Conservation (phyloP, 2,329 filamentous ascomycete genomes). For the Ascosphaera pollenicola region DNA sequence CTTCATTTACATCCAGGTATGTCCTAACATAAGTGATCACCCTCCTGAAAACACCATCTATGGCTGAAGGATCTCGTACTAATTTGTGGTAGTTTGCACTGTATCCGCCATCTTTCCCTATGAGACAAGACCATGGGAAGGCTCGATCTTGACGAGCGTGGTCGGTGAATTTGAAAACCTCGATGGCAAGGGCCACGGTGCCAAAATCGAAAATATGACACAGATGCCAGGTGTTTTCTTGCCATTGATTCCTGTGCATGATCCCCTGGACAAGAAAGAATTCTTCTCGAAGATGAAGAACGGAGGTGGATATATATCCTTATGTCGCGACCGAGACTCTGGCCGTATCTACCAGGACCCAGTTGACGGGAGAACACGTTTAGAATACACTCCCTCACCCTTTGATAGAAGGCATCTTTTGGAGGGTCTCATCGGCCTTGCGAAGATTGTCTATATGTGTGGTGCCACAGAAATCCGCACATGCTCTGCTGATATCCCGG, state of each 20-base stretch:
- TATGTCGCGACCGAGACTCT: constrained; percentile 53
- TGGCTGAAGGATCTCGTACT: constrained; percentile 2
- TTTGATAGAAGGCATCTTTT: constrained; percentile 53
- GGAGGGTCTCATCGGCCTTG: constrained; percentile 47
- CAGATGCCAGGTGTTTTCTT: constrained; percentile 52
- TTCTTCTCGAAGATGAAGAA: constrained; percentile 44
- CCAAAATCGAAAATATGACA: constrained; percentile 54
- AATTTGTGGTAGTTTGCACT: constrained; percentile 12
- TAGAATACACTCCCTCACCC: constrained; percentile 48
- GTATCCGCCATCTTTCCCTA: constrained; percentile 42
- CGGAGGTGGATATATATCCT: constrained; percentile 48
- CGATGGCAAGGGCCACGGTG: constrained; percentile 58
- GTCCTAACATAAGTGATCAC: no score
- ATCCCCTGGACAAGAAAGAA: constrained; percentile 51
- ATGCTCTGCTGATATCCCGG: constrained; percentile 35
- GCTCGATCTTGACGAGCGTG: constrained; percentile 58
- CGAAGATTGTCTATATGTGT: constrained; percentile 55
- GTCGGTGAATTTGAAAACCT: constrained; percentile 61
- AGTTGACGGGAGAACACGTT: constrained; percentile 35
- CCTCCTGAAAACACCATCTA: no score
- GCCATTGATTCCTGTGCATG: constrained; percentile 41
- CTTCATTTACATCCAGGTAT: constrained; percentile 61
- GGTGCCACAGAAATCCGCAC: constrained; percentile 65
- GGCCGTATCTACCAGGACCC: constrained; percentile 57
- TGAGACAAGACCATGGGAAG: constrained; percentile 50